These are phyloP conservation scores for Hypoxylon sp. DNA, from an alignment of 2,329 filamentous ascomycete genomes.

Conservation along the genomic window DNA sequence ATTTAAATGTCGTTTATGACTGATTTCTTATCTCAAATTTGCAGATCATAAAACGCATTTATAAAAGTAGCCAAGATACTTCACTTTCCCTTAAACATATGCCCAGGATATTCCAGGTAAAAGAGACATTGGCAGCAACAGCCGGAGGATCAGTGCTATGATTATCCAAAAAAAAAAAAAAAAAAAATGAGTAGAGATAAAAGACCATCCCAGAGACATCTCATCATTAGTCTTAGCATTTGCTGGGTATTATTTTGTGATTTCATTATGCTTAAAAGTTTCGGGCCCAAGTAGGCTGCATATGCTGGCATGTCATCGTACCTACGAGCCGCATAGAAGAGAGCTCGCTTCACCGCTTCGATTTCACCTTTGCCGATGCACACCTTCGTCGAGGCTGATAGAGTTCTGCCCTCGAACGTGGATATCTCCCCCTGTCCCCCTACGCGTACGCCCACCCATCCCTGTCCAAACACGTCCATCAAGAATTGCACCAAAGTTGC, in stretches of 20 bases:
- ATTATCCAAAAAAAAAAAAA: too few species aligned
- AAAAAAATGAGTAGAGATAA: not conserved
- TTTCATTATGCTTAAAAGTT: slow-evolving; percentile 33
- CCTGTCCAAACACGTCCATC: slow-evolving; percentile 26
- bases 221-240: not conserved
- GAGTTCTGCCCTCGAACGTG: not conserved
- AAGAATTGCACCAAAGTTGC: slow-evolving; percentile 19
- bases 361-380: not conserved
- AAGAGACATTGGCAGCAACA: too few species aligned
- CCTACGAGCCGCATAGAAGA: slow-evolving; percentile 9
- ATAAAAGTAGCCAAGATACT: too few species aligned
- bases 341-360: slow-evolving; percentile 6
- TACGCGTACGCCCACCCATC: not conserved
- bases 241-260: slow-evolving; percentile 31
- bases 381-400: slow-evolving; percentile 7
- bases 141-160: too few species aligned
- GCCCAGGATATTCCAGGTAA: too few species aligned
- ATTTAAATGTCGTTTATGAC: too few species aligned
- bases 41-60: too few species aligned
- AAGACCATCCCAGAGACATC: not conserved
- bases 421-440: slow-evolving; percentile 4
- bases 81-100: too few species aligned
- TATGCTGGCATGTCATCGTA: slow-evolving; percentile 11
- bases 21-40: too few species aligned
- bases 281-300: slow-evolving; percentile 17